Evolutionary conservation across 805 yeast genomes (phyloP).

Genomic region (Candida xiaguanensis): DNA sequence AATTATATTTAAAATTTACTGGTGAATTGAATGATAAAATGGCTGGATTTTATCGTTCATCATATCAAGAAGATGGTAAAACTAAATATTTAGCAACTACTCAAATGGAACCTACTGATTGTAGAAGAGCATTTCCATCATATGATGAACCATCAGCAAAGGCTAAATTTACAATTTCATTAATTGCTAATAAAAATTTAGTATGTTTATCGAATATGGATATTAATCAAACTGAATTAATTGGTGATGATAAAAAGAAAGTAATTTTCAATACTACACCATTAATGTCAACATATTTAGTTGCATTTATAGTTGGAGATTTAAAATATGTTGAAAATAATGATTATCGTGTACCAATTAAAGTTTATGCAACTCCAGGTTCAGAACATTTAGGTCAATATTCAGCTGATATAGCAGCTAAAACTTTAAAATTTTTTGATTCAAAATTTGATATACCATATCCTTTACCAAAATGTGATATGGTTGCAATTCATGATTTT

Average conservation of each 20-base stretch:
- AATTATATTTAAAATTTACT: constrained; percentile 48
- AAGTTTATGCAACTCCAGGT: constrained; percentile 80
- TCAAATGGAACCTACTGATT: constrained; percentile 85
- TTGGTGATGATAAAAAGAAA: constrained; percentile 43
- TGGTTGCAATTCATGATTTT: constrained; percentile 80
- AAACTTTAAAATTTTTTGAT: constrained; percentile 71
- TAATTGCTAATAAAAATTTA: constrained; percentile 52
- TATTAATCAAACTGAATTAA: constrained; percentile 44
- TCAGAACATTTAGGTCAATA: constrained; percentile 65
- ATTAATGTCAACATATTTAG: constrained; percentile 78
- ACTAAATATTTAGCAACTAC: constrained; percentile 76
- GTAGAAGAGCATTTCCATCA: constrained; percentile 84
- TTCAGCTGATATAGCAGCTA: constrained; percentile 72
- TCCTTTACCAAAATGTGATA: constrained; percentile 77
- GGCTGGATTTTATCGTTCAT: constrained; percentile 79
- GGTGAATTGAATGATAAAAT: constrained; percentile 72
- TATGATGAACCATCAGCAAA: constrained; percentile 81
- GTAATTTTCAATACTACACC: constrained; percentile 74
- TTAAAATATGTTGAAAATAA: constrained; percentile 66
- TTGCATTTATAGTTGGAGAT: constrained; percentile 81
- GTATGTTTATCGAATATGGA: constrained; percentile 72
- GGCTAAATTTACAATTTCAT: constrained; percentile 63
- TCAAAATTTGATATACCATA: constrained; percentile 69
- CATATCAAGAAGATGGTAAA: constrained; percentile 58
- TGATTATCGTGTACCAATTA: constrained; percentile 68